phyloP scores from a whole-genome alignment of 345 rosid genomes.

The Hibiscus syriacus region DNA sequence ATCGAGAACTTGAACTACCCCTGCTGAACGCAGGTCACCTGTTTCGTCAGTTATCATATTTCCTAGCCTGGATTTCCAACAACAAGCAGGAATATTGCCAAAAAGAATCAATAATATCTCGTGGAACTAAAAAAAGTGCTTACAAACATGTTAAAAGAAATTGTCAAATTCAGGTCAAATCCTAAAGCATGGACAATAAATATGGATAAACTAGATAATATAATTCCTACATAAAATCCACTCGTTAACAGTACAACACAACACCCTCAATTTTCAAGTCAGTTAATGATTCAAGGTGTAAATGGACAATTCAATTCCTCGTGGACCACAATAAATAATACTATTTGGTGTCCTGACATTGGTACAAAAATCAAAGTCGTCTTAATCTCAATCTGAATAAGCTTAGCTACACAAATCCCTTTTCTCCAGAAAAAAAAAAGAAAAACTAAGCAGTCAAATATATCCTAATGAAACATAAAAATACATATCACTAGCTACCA shows the following conservation, averaged over 20 bases:
- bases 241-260: background rate
- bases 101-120: background rate
- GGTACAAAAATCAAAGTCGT: background rate
- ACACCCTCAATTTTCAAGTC: background rate
- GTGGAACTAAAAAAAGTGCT: background rate
- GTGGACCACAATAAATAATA: background rate
- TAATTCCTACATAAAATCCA: background rate
- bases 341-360: background rate
- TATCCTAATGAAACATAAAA: background rate
- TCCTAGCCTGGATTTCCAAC: conserved; percentile 51
- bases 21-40: conserved; percentile 82
- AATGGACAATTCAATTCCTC: background rate
- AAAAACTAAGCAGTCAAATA: background rate
- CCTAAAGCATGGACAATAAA: background rate
- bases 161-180: background rate
- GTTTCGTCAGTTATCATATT: conserved; percentile 63
- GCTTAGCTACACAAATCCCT: background rate
- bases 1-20: conserved; percentile 80
- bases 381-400: background rate
- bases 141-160: background rate
- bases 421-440: background rate
- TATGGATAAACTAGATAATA: background rate
- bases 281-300: background rate
- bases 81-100: background rate
- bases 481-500: background rate